A percentile compares a stretch with the other conserved stretches of the same genome.
phyloP scores from a whole-genome alignment of 192 early-diverging fungal genomes.

The Dissophora ornata region DNA sequence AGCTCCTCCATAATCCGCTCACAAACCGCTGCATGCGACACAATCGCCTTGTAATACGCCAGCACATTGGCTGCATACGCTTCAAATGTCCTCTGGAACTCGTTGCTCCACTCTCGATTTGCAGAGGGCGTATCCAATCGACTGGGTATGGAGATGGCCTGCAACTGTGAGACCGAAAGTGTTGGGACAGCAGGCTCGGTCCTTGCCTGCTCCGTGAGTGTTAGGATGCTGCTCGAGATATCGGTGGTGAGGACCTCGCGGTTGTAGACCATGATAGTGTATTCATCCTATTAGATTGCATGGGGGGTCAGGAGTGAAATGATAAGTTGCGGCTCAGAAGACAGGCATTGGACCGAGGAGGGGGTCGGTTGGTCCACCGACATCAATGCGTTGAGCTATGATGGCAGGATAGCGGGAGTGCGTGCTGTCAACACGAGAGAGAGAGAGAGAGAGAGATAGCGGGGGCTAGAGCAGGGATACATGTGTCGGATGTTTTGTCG shows the following conservation, averaged over 20 bases:
- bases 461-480: too few species aligned
- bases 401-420: not conserved
- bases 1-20: slow-evolving; percentile 59
- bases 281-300: slow-evolving; percentile 60
- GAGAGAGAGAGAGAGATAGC: too few species aligned
- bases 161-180: slow-evolving; percentile 35
- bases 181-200: slow-evolving; percentile 42
- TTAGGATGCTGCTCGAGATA: slow-evolving; percentile 51
- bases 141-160: slow-evolving; percentile 40
- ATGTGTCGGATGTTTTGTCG: too few species aligned
- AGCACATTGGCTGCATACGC: slow-evolving; percentile 27
- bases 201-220: slow-evolving; percentile 56
- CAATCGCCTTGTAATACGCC: slow-evolving; percentile 46
- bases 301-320: too few species aligned
- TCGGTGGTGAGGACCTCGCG: slow-evolving; percentile 61
- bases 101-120: slow-evolving; percentile 27
- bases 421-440: not conserved
- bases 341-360: too few species aligned
- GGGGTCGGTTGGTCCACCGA: too few species aligned
- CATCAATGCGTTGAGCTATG: too few species aligned
- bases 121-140: slow-evolving; percentile 37
- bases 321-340: too few species aligned
- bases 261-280: slow-evolving; percentile 64
- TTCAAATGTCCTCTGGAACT: slow-evolving; percentile 40
- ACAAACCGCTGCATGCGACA: slow-evolving; percentile 52